A percentile compares a stretch with the other conserved stretches of the same genome.
Evolutionary conservation across 352 stramenopile species (phyloP).

Genomic region (Globisporangium solare): DNA sequence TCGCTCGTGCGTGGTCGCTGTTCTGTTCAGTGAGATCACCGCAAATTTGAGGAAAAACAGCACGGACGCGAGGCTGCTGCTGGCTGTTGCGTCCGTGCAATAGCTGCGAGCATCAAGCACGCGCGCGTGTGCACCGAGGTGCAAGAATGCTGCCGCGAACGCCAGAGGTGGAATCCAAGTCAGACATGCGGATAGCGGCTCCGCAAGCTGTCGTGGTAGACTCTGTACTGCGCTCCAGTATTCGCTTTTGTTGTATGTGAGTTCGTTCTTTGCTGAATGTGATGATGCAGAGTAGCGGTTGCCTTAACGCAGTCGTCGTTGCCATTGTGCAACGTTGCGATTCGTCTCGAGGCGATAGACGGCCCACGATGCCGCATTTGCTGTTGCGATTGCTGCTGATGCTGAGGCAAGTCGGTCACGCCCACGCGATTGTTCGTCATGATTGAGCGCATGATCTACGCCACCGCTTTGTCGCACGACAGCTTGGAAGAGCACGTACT

Average conservation of each 20-base stretch:
- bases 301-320: neutral
- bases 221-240: constrained; percentile 8
- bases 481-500: constrained; percentile 29
- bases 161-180: constrained; percentile 11
- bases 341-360: constrained; percentile 10
- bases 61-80: neutral
- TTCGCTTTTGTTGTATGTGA: neutral
- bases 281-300: too few species aligned
- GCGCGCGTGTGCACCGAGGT: constrained; percentile 20
- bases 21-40: neutral
- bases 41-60: constrained; percentile 26
- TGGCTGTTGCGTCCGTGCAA: neutral
- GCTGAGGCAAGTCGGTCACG: neutral
- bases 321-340: neutral
- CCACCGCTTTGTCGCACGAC: constrained; percentile 4
- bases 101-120: constrained; percentile 19
- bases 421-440: too few species aligned
- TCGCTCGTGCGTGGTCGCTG: neutral
- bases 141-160: constrained; percentile 20
- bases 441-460: neutral
- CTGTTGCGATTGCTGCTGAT: neutral
- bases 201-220: neutral
- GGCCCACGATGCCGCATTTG: constrained; percentile 1
- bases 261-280: neutral
- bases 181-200: too few species aligned